Evolutionary conservation across 192 early-diverging fungal genomes (phyloP), one percentile per base, ranked within the genome.

Genomic region (Umbelopsis ramanniana): DNA sequence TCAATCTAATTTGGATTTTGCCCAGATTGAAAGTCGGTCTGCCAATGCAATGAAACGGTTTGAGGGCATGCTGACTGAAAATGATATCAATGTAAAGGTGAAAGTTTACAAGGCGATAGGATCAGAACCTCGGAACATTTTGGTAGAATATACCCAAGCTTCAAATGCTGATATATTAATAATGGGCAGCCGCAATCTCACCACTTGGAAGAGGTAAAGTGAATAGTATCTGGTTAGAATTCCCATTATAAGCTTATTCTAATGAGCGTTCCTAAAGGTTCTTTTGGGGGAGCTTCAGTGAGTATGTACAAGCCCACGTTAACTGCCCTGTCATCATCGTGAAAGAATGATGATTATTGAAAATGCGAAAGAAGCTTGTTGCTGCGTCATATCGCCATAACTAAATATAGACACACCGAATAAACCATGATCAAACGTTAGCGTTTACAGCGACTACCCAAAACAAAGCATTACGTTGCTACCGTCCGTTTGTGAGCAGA

Each of bases 141-240:
- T 82, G 7, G 75, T 82, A 4, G 57, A 79, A 8, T 82, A 76
- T 70, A 63, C 74, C 15, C 53, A 81, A n/a, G 45, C 63, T 1
- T 57, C 66, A 23, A 76, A 63, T 23, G 68, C 75, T 6, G 77
- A 82, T 48, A 70, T 80, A 23, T 66, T 82, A 33, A 73, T 82
- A 6, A 76, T 82, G 73, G 81, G 81, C 5, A 72, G 74, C 29
- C 71, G 81, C 26, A 72, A 79, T 26, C 52, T 82, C 19, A 68
- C 67, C 17, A 52, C 68, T 17, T 82, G 76, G 76, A 82, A 79
- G 63, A 78, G 81, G 81, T 82, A 66, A 63, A 48, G 23, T 10
- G 21, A 14, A 19, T 12, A 26, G 8, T 43, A n/a, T n/a, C 37
- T 52, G 12, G 23, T 35, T 24, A 23, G 9, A 15, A 6, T 6